phyloP scores from a whole-genome alignment of 2,329 filamentous ascomycete genomes.

The Stromatinia cepivora region DNA sequence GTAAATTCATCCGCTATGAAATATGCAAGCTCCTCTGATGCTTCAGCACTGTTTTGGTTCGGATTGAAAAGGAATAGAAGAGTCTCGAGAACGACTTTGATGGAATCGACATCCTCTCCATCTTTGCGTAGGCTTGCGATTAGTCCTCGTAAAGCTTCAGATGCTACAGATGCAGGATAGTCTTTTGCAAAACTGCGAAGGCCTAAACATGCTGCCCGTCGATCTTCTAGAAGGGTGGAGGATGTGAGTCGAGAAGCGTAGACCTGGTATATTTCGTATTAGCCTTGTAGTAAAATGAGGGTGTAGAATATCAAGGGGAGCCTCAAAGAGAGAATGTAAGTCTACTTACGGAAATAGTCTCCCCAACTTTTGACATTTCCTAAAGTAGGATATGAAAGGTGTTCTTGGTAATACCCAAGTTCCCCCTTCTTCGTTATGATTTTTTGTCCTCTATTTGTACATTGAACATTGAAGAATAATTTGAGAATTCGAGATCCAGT shows the following conservation, averaged over 20 bases:
- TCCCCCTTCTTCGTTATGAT: slow-evolving; percentile 14
- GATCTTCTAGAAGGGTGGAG: slow-evolving; percentile 89
- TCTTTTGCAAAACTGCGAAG: slow-evolving; percentile 95
- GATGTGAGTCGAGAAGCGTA: slow-evolving; percentile 74
- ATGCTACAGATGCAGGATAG: slow-evolving; percentile 93
- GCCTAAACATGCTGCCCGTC: slow-evolving; percentile 87
- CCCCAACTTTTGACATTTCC: slow-evolving; percentile 26
- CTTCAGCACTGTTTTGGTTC: slow-evolving; percentile 75
- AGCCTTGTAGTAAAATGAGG: not conserved
- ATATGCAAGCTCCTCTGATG: slow-evolving; percentile 90
- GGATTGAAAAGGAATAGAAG: slow-evolving; percentile 86
- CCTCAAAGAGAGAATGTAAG: not conserved
- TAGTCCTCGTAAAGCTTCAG: slow-evolving; percentile 82
- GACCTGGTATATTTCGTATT: slow-evolving; percentile 4
- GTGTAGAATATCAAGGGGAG: not conserved
- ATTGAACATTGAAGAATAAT: slow-evolving; percentile 9
- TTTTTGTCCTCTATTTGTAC: slow-evolving; percentile 5
- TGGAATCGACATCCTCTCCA: slow-evolving; percentile 91
- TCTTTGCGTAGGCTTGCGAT: slow-evolving; percentile 85
- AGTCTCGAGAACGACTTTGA: slow-evolving; percentile 93
- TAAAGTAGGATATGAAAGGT: slow-evolving; percentile 18
- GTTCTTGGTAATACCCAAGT: slow-evolving; percentile 15
- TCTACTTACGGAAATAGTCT: slow-evolving; percentile 22
- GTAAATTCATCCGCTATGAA: slow-evolving; percentile 99
- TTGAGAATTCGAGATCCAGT: slow-evolving; percentile 7